Evolutionary conservation across 2,329 filamentous ascomycete species (phyloP).

Genomic region (Diaporthe sp.): DNA sequence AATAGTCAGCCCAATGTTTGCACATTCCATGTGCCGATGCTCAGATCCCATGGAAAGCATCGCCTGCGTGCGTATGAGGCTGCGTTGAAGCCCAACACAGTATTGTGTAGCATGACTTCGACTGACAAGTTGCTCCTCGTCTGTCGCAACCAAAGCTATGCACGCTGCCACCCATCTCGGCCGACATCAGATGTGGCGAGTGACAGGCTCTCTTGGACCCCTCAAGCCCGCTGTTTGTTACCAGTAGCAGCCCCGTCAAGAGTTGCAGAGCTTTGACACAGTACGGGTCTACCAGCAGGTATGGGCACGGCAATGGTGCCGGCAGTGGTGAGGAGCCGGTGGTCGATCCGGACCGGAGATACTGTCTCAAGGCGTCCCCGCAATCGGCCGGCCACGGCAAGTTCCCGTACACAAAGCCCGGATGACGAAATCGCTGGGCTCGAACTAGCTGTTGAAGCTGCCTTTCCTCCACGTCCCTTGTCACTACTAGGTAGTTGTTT

Average conservation of each 20-base stretch:
- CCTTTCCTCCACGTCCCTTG: background rate
- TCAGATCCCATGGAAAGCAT: background rate
- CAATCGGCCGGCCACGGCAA: constrained; percentile 25
- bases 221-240: background rate
- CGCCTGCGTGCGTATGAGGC: background rate
- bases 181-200: background rate
- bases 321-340: constrained; percentile 12
- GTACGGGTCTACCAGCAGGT: background rate
- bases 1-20: background rate
- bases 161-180: background rate
- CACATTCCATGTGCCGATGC: background rate
- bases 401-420: background rate
- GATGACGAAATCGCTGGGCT: background rate
- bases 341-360: background rate
- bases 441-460: background rate
- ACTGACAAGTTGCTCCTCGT: background rate
- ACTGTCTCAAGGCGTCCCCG: background rate
- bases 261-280: background rate
- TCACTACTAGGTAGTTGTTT: background rate
- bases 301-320: background rate
- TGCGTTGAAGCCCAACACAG: background rate
- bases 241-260: too few relatives aligned
- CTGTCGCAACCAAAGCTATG: background rate
- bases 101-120: background rate
- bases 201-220: background rate